phyloP scores from a whole-genome alignment of 352 stramenopile genomes.

The Thalassiosira livingstoniorum region DNA sequence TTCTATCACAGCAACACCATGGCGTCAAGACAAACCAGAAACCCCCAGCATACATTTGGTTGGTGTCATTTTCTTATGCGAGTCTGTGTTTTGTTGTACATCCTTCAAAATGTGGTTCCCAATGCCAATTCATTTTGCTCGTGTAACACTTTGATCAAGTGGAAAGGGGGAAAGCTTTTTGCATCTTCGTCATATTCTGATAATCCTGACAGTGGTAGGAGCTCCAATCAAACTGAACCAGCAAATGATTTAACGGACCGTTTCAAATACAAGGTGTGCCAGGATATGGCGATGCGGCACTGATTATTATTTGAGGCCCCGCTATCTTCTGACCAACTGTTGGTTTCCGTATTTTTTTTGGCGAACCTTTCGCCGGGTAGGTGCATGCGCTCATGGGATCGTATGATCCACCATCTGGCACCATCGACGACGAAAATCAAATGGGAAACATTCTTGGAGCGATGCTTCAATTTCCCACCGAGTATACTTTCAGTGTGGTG shows the following conservation, averaged over 20 bases:
- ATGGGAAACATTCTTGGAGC: conserved; percentile 75
- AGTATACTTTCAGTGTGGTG: conserved; percentile 75
- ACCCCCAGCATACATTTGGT: too few relatives aligned
- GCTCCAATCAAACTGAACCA: too few relatives aligned
- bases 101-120: too few relatives aligned
- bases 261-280: conserved; percentile 80
- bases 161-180: too few relatives aligned
- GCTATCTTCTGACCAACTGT: not conserved
- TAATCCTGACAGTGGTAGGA: too few relatives aligned
- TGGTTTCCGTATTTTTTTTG: not conserved
- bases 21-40: too few relatives aligned
- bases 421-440: conserved; percentile 68
- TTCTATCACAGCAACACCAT: too few relatives aligned
- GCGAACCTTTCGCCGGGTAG: conserved; percentile 4
- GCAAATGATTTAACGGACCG: conserved; percentile 77
- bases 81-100: too few relatives aligned
- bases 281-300: not conserved
- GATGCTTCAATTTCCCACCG: conserved; percentile 70
- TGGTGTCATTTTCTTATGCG: too few relatives aligned
- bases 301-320: not conserved
- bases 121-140: too few relatives aligned
- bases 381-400: conserved; percentile 76
- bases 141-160: too few relatives aligned
- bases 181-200: too few relatives aligned
- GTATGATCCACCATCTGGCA: conserved; percentile 61